Evolutionary conservation across 2,329 filamentous ascomycete species (phyloP), one percentile per base, ranked within the genome.

Genomic region (Ceratocystiopsis minuta): DNA sequence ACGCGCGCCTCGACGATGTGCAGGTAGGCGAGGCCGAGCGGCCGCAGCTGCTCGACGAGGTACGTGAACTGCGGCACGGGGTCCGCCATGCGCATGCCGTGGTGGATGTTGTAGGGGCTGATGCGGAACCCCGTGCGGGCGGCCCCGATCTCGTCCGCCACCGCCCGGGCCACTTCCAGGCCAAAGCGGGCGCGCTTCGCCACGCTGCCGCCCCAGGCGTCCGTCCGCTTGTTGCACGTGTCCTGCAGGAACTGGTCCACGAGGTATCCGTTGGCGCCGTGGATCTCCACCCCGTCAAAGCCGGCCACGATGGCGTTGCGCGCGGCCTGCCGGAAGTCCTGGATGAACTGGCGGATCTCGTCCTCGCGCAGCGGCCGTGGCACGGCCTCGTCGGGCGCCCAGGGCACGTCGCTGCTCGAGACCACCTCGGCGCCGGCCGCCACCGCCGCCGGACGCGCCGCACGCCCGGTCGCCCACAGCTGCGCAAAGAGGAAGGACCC

Each of bases 31-130:
- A 45, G 39, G 6, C 63, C 59, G 20, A 75, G 54, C 36, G 60
- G 53, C 43, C 64, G 66, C 34, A 75, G 57, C 37, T 65, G 60
- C 37, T 57, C 48, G 24, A 69, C 57, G 14, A 77, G 51, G 50
- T 78, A 60, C 4, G 56, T 57, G 53, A 77, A 80, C 49, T 78
- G 70, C 2, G 70, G 66, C 9, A 66, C 46, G 0, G 74, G 72
- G 39, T 79, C 65, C 0, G 55, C 53, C 67, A 75, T 75, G 37
- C 57, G 56, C 70, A 78, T 72, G 42, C 63, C 64, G 47, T 77
- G 70, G 60, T 71, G 78, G 3, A 54, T 54, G 38, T 61, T 65
- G 54, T 64, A 77, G 0, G 73, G 74, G 4, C 59, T 66, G 16
- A 79, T 50, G 7, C 74, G 62, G 38, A 76, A 68, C 13, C 58